Conservation (phyloP, 306 rosid genomes). For the Crotalaria pallida region DNA sequence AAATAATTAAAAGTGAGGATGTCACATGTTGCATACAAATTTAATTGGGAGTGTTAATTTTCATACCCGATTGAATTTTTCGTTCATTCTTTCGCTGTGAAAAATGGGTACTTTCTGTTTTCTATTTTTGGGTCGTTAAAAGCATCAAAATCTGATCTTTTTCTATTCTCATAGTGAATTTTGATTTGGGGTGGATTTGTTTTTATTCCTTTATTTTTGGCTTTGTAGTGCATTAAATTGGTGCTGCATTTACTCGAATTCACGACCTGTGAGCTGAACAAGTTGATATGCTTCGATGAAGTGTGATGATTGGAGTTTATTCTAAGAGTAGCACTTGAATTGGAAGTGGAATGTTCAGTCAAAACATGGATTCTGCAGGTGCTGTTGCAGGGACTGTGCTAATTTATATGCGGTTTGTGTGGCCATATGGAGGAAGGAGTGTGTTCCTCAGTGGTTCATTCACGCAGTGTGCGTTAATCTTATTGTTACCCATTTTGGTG, state of each 20-base stretch:
- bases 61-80: neutral
- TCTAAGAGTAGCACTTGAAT: constrained; percentile 18
- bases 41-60: constrained; percentile 17
- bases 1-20: too few relatives aligned
- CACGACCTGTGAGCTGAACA: constrained; percentile 27
- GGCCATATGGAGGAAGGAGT: constrained; percentile 89
- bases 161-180: neutral
- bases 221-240: constrained; percentile 30
- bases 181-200: constrained; percentile 1
- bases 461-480: constrained; percentile 45
- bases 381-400: constrained; percentile 54
- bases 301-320: constrained; percentile 38
- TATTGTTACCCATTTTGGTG: neutral
- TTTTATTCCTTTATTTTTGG: neutral
- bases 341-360: constrained; percentile 45
- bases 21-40: constrained; percentile 21
- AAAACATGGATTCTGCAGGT: constrained; percentile 59
- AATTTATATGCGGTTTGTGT: constrained; percentile 85
- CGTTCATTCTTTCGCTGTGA: neutral
- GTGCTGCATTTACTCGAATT: constrained; percentile 32
- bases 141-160: constrained; percentile 15
- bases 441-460: constrained; percentile 85
- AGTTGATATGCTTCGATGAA: constrained; percentile 31
- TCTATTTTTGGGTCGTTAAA: constrained; percentile 18
- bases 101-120: neutral